Evolutionary conservation across 225 moss, liverwort and hornwort genomes (phyloP).

Genomic region (Climacium dendroides): DNA sequence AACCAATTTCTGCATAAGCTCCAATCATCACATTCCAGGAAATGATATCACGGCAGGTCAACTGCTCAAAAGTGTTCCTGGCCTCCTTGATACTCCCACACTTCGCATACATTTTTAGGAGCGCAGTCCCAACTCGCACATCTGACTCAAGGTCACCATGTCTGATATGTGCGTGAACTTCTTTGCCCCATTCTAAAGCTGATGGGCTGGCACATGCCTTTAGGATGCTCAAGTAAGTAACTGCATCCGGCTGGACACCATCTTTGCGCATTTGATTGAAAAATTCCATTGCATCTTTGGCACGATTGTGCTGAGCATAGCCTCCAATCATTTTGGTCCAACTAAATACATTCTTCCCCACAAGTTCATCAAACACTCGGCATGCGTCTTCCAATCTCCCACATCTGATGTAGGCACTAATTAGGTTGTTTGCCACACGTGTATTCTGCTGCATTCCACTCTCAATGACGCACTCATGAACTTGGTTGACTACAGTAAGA

Average conservation of each 20-base stretch:
- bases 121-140: not conserved
- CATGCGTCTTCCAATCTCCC: not conserved
- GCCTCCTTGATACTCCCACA: not conserved
- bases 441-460: not conserved
- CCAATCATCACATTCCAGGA: slow-evolving; percentile 6
- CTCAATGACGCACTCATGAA: not conserved
- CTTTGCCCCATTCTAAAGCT: not conserved
- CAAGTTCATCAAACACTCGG: not conserved
- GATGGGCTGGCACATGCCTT: not conserved
- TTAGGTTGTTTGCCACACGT: not conserved
- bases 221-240: not conserved
- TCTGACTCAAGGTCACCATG: not conserved
- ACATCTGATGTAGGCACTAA: not conserved
- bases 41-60: not conserved
- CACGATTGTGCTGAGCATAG: not conserved
- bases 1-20: not conserved
- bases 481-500: not conserved
- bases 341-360: not conserved
- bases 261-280: not conserved
- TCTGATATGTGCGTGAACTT: not conserved
- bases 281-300: not conserved
- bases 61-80: not conserved
- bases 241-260: not conserved
- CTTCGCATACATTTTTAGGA: not conserved
- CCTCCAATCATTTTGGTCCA: not conserved